A percentile compares a stretch with the other conserved stretches of the same genome.
These are phyloP conservation scores for Hansenula sp. DNA, from an alignment of 1,139 yeast genomes.

Conservation along the genomic window DNA sequence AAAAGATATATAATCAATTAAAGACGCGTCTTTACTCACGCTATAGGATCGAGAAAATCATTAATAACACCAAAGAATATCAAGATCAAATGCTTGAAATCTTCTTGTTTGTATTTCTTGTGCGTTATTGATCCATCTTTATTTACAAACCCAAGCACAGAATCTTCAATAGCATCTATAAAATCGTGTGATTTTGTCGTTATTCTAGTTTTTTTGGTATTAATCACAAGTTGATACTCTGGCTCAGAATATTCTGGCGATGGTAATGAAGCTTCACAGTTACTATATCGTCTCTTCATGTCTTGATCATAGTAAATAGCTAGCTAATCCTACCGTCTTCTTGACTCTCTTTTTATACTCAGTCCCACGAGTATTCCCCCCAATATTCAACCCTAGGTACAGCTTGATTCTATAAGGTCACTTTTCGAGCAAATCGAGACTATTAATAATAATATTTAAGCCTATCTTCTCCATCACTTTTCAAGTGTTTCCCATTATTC, in stretches of 20 bases:
- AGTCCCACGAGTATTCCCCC: no score
- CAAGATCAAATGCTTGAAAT: slow-evolving; percentile 8
- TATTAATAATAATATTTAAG: no score
- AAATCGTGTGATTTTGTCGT: slow-evolving; percentile 10
- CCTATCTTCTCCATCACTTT: no score
- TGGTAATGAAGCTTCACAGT: slow-evolving; percentile 5
- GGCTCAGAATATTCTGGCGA: slow-evolving; percentile 13
- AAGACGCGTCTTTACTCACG: not conserved
- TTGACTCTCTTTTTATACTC: no score
- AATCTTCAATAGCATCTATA: slow-evolving; percentile 6
- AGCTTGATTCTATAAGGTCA: no score
- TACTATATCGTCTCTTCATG: slow-evolving; percentile 8
- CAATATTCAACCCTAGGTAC: no score
- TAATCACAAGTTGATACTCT: not conserved
- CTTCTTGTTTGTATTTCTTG: slow-evolving; percentile 5
- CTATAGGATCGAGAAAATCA: slow-evolving; percentile 11
- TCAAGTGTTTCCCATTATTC: not conserved
- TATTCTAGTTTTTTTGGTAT: not conserved
- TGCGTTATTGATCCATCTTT: not conserved
- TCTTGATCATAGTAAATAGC: not conserved
- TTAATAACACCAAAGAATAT: slow-evolving; percentile 21
- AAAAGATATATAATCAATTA: not conserved
- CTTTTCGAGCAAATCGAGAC: no score
- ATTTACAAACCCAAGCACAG: slow-evolving; percentile 8
- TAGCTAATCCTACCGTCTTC: no score